A percentile compares a stretch with the other conserved stretches of the same genome.
Evolutionary conservation across 176 grass and related monocot species (phyloP).

Genomic region (Carex cristatella): DNA sequence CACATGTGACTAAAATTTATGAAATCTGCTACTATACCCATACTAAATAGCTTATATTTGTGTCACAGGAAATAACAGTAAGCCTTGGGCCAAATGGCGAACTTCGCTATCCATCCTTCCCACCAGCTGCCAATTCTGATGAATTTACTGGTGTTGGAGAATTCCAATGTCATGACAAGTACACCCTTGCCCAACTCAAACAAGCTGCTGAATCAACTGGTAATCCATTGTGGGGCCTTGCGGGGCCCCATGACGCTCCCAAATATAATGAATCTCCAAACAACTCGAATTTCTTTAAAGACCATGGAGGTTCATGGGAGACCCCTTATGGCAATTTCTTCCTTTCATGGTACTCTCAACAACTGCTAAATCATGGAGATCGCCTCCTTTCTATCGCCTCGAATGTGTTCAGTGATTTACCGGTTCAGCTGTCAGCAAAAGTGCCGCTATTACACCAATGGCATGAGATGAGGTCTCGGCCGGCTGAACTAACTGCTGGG

Average conservation of each 20-base stretch:
- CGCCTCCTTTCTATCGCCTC: constrained; percentile 45
- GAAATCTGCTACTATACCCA: not conserved
- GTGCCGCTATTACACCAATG: constrained; percentile 69
- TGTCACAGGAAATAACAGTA: constrained; percentile 58
- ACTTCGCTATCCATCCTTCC: constrained; percentile 83
- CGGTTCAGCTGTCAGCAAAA: constrained; percentile 60
- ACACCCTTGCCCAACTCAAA: constrained; percentile 53
- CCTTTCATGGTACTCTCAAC: constrained; percentile 80
- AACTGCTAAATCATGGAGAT: constrained; percentile 60
- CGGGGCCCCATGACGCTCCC: constrained; percentile 56
- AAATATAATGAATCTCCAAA: constrained; percentile 48
- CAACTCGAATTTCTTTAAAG: constrained; percentile 52
- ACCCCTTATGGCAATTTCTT: constrained; percentile 76
- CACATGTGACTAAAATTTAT: not conserved
- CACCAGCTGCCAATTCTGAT: constrained; percentile 22
- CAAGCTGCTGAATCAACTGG: constrained; percentile 31
- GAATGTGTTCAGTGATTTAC: constrained; percentile 39
- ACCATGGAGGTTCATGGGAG: constrained; percentile 62
- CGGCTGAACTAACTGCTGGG: constrained; percentile 59
- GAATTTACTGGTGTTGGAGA: constrained; percentile 65
- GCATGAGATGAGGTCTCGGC: constrained; percentile 54
- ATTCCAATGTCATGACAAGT: constrained; percentile 92
- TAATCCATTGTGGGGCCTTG: constrained; percentile 52
- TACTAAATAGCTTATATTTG: constrained; percentile 3
- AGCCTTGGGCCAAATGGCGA: constrained; percentile 73